Percentiles rank a stretch among this genome's conserved stretches.
Conservation (phyloP, 2,329 filamentous ascomycete genomes). For the Penicillium vulpinum region DNA sequence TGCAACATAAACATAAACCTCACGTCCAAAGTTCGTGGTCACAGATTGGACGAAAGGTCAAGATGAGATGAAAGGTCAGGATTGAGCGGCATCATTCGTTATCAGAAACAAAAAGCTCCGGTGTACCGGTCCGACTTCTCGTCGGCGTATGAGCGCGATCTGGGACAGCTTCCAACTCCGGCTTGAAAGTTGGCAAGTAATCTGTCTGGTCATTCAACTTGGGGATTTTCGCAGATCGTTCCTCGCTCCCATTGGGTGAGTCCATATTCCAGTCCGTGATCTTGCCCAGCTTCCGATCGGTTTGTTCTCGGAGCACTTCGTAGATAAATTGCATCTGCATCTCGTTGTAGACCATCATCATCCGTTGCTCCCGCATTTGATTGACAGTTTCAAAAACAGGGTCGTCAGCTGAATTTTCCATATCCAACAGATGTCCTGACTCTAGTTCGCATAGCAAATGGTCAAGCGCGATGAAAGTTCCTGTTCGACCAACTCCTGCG, state of each 20-base stretch:
- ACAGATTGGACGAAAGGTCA: not conserved
- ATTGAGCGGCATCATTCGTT: constrained; percentile 27
- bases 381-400: constrained; percentile 79
- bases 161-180: constrained; percentile 36
- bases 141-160: constrained; percentile 27
- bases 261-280: constrained; percentile 7
- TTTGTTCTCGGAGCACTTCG: constrained; percentile 69
- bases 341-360: constrained; percentile 93
- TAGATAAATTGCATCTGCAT: constrained; percentile 86
- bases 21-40: constrained; percentile 24
- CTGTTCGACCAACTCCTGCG: constrained; percentile 89
- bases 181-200: constrained; percentile 35
- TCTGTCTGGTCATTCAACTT: constrained; percentile 33
- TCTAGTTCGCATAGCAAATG: constrained; percentile 82
- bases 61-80: no score
- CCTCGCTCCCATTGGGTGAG: constrained; percentile 23
- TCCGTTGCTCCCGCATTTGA: constrained; percentile 77
- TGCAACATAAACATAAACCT: constrained; percentile 25
- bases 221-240: constrained; percentile 39
- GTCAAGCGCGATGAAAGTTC: constrained; percentile 95
- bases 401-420: constrained; percentile 56
- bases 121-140: constrained; percentile 31
- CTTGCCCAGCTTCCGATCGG: constrained; percentile 36
- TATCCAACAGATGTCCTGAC: constrained; percentile 63
- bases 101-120: constrained; percentile 33